phyloP scores from a whole-genome alignment of 2,329 filamentous ascomycete genomes.

The Stachybotrys elegans region DNA sequence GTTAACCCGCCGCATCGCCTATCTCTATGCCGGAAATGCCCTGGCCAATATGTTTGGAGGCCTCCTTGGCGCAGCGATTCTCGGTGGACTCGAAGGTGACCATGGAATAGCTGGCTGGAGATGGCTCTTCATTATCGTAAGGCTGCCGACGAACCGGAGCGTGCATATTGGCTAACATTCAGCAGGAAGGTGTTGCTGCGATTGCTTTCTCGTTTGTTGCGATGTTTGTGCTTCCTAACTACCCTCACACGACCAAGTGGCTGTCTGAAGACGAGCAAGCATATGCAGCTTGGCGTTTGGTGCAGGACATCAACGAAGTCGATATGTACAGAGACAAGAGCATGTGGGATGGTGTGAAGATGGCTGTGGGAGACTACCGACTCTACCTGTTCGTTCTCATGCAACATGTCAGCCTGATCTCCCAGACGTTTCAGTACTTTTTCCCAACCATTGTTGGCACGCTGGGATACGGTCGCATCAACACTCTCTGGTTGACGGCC shows the following conservation, averaged over 20 bases:
- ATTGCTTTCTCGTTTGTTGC: constrained; percentile 29
- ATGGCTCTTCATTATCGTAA: constrained; percentile 24
- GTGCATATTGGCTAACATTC: too few relatives aligned
- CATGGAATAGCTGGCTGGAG: constrained; percentile 16
- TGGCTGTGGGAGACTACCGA: constrained; percentile 43
- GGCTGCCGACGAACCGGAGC: too few relatives aligned
- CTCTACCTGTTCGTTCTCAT: constrained; percentile 50
- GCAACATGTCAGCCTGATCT: constrained; percentile 46
- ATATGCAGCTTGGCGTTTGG: constrained; percentile 47
- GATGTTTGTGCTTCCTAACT: constrained; percentile 42
- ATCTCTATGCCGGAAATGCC: constrained; percentile 22
- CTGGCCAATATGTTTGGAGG: constrained; percentile 25
- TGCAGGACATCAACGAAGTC: constrained; percentile 41
- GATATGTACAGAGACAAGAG: constrained; percentile 31
- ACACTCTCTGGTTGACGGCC: constrained; percentile 52
- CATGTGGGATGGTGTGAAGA: constrained; percentile 38
- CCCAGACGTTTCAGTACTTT: constrained; percentile 59
- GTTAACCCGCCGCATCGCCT: constrained; percentile 24
- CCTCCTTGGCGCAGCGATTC: constrained; percentile 26
- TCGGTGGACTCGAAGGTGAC: constrained; percentile 22
- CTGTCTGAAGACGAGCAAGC: constrained; percentile 42
- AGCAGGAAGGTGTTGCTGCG: constrained; percentile 32
- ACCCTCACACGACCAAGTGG: constrained; percentile 48
- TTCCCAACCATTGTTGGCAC: constrained; percentile 61
- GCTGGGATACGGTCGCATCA: constrained; percentile 49